Evolutionary conservation across 1,284 basidiomycete species (phyloP), one percentile per base, ranked within the genome.

Genomic region (Irpex lacteus): DNA sequence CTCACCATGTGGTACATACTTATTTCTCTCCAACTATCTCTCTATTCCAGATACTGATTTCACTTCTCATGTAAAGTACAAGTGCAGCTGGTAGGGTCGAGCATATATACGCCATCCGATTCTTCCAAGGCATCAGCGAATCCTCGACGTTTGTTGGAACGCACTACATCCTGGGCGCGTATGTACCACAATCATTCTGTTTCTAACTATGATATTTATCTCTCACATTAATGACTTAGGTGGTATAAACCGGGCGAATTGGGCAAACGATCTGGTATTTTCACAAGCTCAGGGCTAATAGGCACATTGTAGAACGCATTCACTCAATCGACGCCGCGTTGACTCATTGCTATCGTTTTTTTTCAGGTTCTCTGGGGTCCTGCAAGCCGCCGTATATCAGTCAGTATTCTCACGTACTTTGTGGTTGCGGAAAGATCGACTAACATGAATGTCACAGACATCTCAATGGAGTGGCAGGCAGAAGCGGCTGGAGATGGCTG

Each of bases 61-160:
- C 5, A 6, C 50, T 60, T 44, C 49, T 21, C 36, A 38, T 32
- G 36, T 18, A 13, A 60, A 89, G 86, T 66, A 85, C 88, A n/a
- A 86, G 84, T 66, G 77, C 77, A 1, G 85, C 83, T 2, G 78
- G 77, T 53, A 85, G 78, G 40, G 82, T 88, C 13, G 74, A 85
- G 67, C 85, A 88, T 83, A 79, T 92, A 59, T 89, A 88, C 72
- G 88, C 80, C 34, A 89, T 92, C 63, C 82, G 90, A 2, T 92
- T 92, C 73, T 81, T 92, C 62, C 89, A 91, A 73, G 91, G 88
- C 6, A 78, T 91, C 63, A 84, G 85, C 3, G 90, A 92, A 73
- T 83, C 87, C 0, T 90, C 88, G 5, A 90, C 88, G 0, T 91
- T 91, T 72, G 87, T 88, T 5, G 89, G 90, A n/a, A 85, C 86